phyloP scores from a whole-genome alignment of 2,329 filamentous ascomycete species.

The Drechslerella coelobrocha region DNA sequence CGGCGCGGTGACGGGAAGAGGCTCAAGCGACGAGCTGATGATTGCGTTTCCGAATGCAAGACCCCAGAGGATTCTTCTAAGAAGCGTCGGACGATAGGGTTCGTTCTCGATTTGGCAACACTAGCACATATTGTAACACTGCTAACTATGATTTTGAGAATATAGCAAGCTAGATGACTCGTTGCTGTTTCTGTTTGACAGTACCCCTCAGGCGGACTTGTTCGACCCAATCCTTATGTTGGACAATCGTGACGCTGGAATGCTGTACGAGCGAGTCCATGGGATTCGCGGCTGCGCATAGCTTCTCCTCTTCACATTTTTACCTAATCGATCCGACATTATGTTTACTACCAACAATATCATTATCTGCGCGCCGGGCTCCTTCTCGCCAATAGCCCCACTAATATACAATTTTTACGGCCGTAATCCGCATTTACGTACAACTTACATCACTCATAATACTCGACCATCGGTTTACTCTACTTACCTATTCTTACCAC shows the following conservation, averaged over 20 bases:
- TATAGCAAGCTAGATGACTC: conserved; percentile 23
- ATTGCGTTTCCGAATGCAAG: background rate
- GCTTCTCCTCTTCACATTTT: too few species aligned
- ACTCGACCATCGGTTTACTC: conserved; percentile 1
- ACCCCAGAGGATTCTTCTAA: background rate
- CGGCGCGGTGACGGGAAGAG: background rate
- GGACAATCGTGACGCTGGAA: conserved; percentile 1
- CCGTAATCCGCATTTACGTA: too few species aligned
- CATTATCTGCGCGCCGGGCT: too few species aligned
- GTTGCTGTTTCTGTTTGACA: conserved; percentile 11
- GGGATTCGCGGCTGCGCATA: conserved; percentile 26
- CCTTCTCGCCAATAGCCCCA: background rate
- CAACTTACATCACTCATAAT: too few species aligned
- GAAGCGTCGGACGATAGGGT: conserved; percentile 12
- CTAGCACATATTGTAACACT: background rate
- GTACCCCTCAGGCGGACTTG: conserved; percentile 6
- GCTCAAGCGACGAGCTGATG: conserved; percentile 5
- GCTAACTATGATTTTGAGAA: background rate
- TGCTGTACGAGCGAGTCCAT: conserved; percentile 18
- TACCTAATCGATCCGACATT: background rate
- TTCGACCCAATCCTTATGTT: conserved; percentile 19
- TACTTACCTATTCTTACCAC: background rate
- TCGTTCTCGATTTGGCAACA: background rate
- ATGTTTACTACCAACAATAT: too few species aligned
- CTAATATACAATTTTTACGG: conserved; percentile 2